Base-by-base conservation (phyloP, 768 basidiomycete species). In the Steccherinum ochraceum region DNA sequence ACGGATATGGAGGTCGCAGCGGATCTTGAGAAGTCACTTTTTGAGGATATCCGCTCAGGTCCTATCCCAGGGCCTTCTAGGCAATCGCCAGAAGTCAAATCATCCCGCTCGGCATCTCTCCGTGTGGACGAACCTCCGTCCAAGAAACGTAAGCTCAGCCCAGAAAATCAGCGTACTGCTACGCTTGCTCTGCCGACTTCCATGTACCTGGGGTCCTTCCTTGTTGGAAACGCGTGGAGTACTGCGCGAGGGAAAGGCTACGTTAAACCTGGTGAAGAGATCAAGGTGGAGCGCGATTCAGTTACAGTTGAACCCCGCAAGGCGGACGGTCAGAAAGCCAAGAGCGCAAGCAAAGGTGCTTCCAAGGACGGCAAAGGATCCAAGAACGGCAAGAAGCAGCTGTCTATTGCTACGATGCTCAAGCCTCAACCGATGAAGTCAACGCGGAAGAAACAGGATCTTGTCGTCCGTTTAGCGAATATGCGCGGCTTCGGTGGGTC, bases 171-270 rank as follows among this genome's bases (percentile, higher is more conserved):
- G n/a, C n/a, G n/a, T n/a, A 24, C 54, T 41, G 12, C 51, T 51
- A 46, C 23, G 2, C 10, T 18, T 30, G 11, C 49, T 3, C 23
- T 43, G 5, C 71, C 73, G 1, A 70, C 64, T 25, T 64, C 65
- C 3, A 57, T 58, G 11, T 89, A 86, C 60, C 57, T 90, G 23
- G 88, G 88, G 11, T 83, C 82, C 45, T 72, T 89, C 46, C 54
- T 89, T 10, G 75, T 89, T 20, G 74, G 77, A 19, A 84, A 86
- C 58, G 88, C 86, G 10, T 90, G 86, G 86, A 87, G 85, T 55
- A 89, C 83, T 39, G 84, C 78, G 12, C 84, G 78, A 45, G 88
- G 88, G 1, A 80, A 75, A 57, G 83, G 84, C 3, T 88, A 89
- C 53, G 71, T 87, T 30, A 81, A 81, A 53, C 53, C 68, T 19